phyloP scores from a whole-genome alignment of 495 filamentous ascomycete species.

The Lophiostoma macrostomum region DNA sequence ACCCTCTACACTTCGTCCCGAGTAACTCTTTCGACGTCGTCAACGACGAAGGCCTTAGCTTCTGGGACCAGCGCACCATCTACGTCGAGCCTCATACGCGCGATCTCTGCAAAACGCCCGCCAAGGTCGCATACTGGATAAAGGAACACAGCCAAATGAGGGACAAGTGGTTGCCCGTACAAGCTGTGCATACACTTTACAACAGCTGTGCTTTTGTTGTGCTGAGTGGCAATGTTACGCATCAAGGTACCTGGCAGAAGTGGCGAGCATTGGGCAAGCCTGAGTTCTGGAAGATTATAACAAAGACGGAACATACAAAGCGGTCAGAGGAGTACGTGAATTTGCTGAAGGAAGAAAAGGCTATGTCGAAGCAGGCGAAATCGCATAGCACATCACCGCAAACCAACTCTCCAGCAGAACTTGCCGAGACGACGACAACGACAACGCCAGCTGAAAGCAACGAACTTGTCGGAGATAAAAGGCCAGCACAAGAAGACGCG shows the following conservation, averaged over 20 bases:
- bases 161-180: constrained; percentile 28
- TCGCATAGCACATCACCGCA: too few relatives aligned
- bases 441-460: too few relatives aligned
- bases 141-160: constrained; percentile 15
- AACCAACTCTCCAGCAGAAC: too few relatives aligned
- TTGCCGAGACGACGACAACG: not conserved
- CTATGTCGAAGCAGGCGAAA: not conserved
- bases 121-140: constrained; percentile 22
- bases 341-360: constrained; percentile 1
- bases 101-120: constrained; percentile 15
- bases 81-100: constrained; percentile 31
- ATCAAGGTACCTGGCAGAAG: constrained; percentile 16
- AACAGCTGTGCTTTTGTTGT: constrained; percentile 42
- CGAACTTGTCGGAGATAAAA: not conserved
- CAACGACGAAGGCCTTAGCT: constrained; percentile 17
- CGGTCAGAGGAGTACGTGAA: constrained; percentile 19
- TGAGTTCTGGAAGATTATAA: constrained; percentile 42
- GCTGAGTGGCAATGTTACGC: constrained; percentile 36
- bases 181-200: constrained; percentile 15
- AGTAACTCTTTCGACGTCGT: constrained; percentile 10
- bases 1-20: constrained; percentile 24
- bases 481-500: not conserved
- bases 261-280: constrained; percentile 35
- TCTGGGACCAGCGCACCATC: constrained; percentile 31
- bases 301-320: constrained; percentile 32